Conservation (phyloP, 2,329 filamentous ascomycete genomes). For the Exophiala lecanii-corni region DNA sequence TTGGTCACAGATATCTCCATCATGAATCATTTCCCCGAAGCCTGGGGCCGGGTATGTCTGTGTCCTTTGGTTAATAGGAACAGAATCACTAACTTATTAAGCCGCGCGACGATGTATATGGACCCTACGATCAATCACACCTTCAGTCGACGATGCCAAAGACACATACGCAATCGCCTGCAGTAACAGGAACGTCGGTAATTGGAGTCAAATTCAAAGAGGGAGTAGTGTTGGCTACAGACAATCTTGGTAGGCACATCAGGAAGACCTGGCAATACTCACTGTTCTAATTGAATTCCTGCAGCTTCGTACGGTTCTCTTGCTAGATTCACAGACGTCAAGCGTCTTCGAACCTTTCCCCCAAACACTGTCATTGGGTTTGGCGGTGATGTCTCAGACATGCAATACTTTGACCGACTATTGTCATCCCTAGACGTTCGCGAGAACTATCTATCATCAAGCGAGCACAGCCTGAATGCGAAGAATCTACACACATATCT, state of each 20-base stretch:
- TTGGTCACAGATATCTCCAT: too few species aligned
- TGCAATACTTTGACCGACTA: constrained; percentile 95
- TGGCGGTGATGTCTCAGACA: constrained; percentile 95
- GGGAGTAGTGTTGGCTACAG: constrained; percentile 92
- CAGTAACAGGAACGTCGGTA: constrained; percentile 95
- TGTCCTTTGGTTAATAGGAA: too few species aligned
- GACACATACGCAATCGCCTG: constrained; percentile 84
- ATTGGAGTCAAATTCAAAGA: constrained; percentile 93
- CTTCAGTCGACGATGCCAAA: constrained; percentile 67
- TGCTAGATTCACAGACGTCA: constrained; percentile 93
- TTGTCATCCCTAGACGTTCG: constrained; percentile 80
- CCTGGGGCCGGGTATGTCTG: constrained; percentile 59
- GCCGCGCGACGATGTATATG: constrained; percentile 97
- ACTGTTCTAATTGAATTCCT: neutral
- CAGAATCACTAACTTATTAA: constrained; percentile 48
- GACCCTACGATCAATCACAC: constrained; percentile 83
- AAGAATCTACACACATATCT: constrained; percentile 97
- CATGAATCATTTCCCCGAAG: constrained; percentile 64
- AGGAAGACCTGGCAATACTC: neutral
- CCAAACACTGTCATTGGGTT: constrained; percentile 81
- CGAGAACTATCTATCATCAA: constrained; percentile 70
- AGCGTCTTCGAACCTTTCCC: constrained; percentile 88
- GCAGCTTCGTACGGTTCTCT: constrained; percentile 94
- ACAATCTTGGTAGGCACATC: constrained; percentile 80
- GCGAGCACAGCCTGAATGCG: constrained; percentile 62